A percentile compares a stretch with the other conserved stretches of the same genome.
phyloP scores from a whole-genome alignment of 345 rosid species.

The Lepidium didymum region DNA sequence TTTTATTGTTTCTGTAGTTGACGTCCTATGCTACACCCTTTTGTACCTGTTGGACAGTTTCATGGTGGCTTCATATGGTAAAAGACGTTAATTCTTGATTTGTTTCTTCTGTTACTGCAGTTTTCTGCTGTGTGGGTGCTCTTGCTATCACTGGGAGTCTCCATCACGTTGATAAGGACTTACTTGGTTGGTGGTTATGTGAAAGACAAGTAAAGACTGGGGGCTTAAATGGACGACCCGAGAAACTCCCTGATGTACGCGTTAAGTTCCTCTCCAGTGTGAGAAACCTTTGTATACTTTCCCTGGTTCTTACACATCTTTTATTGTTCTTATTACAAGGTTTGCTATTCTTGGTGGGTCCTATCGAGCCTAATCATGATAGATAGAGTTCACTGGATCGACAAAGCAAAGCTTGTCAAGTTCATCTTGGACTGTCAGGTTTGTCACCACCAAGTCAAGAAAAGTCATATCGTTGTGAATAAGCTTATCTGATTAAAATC shows the following conservation, averaged over 20 bases:
- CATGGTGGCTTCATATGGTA: not conserved
- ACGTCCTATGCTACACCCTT: not conserved
- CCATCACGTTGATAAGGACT: constrained; percentile 86
- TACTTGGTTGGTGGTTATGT: constrained; percentile 95
- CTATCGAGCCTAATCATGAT: constrained; percentile 89
- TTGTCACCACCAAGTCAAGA: constrained; percentile 7
- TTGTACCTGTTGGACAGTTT: not conserved
- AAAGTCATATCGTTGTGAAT: not conserved
- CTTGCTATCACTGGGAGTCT: constrained; percentile 83
- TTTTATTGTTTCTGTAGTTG: not conserved
- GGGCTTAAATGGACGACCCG: constrained; percentile 87
- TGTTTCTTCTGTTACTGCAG: constrained; percentile 33
- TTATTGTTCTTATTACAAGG: constrained; percentile 32
- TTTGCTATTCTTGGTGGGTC: constrained; percentile 96
- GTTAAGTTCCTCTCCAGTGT: not conserved
- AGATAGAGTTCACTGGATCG: constrained; percentile 83
- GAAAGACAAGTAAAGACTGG: constrained; percentile 75
- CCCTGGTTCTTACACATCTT: not conserved
- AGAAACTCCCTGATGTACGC: constrained; percentile 90
- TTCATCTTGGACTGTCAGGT: constrained; percentile 83
- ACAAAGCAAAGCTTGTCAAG: constrained; percentile 63
- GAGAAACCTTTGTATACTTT: not conserved
- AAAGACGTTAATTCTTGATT: not conserved
- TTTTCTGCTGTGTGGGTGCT: constrained; percentile 91
- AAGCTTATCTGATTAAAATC: not conserved